Evolutionary conservation across 148 eudicot genomes (phyloP).

Genomic region (Silene uniflora): DNA sequence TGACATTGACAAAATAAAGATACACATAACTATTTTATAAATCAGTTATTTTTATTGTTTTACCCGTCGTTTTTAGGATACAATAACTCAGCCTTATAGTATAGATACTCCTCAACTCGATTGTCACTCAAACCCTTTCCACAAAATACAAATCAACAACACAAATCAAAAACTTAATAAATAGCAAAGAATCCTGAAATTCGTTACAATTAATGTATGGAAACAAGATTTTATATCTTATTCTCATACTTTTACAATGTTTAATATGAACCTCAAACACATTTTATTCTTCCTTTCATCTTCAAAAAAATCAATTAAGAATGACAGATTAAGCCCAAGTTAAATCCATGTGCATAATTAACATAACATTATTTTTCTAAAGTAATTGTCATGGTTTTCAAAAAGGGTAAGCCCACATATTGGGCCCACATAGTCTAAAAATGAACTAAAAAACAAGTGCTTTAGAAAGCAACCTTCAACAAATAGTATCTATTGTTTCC

Average conservation of each 20-base stretch:
- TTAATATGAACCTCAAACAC: conserved; percentile 5
- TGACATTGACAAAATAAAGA: too few species aligned
- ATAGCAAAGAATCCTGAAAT: neutral
- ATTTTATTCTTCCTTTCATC: neutral
- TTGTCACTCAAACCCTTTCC: too few species aligned
- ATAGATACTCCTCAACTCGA: too few species aligned
- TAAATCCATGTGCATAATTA: neutral
- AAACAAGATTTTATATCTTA: neutral
- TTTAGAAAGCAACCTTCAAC: conserved; percentile 17
- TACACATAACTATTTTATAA: too few species aligned
- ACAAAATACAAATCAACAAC: neutral
- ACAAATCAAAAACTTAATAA: neutral
- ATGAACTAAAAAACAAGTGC: neutral
- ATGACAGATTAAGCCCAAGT: conserved; percentile 5
- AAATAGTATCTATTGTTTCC: conserved; percentile 18
- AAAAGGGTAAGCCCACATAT: neutral
- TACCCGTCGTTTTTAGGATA: too few species aligned
- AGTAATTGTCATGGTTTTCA: neutral
- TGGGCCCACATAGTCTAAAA: conserved; percentile 10
- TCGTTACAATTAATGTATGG: neutral
- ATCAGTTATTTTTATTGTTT: too few species aligned
- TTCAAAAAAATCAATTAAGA: neutral
- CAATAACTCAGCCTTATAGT: too few species aligned
- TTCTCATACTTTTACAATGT: neutral
- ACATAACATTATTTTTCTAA: neutral